Conservation (phyloP, 2,329 filamentous ascomycete species). For the Zopfia rhizophila region DNA sequence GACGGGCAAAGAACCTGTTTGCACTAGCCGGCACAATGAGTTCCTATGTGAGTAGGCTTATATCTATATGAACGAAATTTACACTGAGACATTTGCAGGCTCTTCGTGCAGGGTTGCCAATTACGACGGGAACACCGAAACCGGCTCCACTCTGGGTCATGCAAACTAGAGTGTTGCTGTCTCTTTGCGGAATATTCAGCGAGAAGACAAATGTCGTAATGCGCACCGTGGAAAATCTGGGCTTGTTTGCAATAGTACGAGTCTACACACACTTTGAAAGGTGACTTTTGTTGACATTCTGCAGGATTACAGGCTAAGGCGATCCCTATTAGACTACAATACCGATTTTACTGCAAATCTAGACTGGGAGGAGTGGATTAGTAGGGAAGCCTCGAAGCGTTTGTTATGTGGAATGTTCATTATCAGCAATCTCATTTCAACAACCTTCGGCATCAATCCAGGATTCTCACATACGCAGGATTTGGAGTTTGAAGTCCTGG, state of each 20-base stretch:
- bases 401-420: slow-evolving; percentile 46
- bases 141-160: slow-evolving; percentile 41
- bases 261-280: too few relatives aligned
- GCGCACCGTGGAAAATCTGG: slow-evolving; percentile 26
- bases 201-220: slow-evolving; percentile 27
- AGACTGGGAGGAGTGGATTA: slow-evolving; percentile 41
- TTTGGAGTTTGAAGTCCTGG: slow-evolving; percentile 46
- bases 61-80: too few relatives aligned
- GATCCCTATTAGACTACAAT: slow-evolving; percentile 23
- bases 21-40: slow-evolving; percentile 27
- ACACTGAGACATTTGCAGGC: too few relatives aligned
- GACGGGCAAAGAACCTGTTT: slow-evolving; percentile 36
- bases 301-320: slow-evolving; percentile 32
- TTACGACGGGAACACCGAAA: slow-evolving; percentile 13
- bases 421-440: slow-evolving; percentile 43
- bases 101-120: slow-evolving; percentile 18
- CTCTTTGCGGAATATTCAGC: slow-evolving; percentile 42
- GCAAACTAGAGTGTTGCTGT: slow-evolving; percentile 41
- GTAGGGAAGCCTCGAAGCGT: slow-evolving; percentile 43
- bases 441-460: slow-evolving; percentile 45
- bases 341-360: slow-evolving; percentile 12
- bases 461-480: slow-evolving; percentile 46
- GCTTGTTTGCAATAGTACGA: slow-evolving; percentile 23
- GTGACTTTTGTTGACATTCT: too few relatives aligned
- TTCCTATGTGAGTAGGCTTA: too few relatives aligned